A percentile compares a stretch with the other conserved stretches of the same genome.
These are phyloP conservation scores for Pichia sp. DNA, from an alignment of 1,139 yeast species.

Conservation along the genomic window DNA sequence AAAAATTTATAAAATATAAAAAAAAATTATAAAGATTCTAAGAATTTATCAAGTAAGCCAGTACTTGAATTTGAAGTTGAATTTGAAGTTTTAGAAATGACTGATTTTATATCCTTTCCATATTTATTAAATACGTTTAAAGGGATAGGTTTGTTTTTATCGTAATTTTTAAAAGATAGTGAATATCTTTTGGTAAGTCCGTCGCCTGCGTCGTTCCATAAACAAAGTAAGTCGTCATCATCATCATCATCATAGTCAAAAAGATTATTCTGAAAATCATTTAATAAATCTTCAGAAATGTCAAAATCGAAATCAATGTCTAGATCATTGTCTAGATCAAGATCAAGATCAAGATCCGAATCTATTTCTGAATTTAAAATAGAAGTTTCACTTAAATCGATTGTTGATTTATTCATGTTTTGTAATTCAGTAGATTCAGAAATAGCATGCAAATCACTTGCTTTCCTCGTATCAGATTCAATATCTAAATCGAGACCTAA, in stretches of 20 bases:
- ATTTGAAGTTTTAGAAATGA: constrained; percentile 2
- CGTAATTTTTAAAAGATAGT: constrained; percentile 24
- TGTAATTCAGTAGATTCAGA: constrained; percentile 6
- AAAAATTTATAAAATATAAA: not conserved
- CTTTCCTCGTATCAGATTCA: constrained; percentile 1
- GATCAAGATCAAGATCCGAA: constrained; percentile 4
- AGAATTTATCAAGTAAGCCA: constrained; percentile 4
- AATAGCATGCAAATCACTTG: constrained; percentile 3
- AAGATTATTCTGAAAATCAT: not conserved
- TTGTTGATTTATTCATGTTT: not conserved
- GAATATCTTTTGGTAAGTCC: constrained; percentile 21
- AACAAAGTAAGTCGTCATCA: constrained; percentile 1
- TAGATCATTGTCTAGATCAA: constrained; percentile 1
- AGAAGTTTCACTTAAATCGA: not conserved
- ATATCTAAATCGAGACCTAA: not conserved
- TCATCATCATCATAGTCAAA: constrained; percentile 1
- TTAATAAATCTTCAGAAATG: not conserved
- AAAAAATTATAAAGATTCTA: not conserved
- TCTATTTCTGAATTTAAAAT: constrained; percentile 2
- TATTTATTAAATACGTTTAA: constrained; percentile 40
- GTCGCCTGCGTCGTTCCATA: not conserved
- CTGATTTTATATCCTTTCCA: constrained; percentile 51
- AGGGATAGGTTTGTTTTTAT: constrained; percentile 12
- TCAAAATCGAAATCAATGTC: constrained; percentile 3
- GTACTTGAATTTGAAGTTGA: too few species aligned